Evolutionary conservation across 768 basidiomycete genomes (phyloP).

Genomic region (Stropharia rugosoannulata): DNA sequence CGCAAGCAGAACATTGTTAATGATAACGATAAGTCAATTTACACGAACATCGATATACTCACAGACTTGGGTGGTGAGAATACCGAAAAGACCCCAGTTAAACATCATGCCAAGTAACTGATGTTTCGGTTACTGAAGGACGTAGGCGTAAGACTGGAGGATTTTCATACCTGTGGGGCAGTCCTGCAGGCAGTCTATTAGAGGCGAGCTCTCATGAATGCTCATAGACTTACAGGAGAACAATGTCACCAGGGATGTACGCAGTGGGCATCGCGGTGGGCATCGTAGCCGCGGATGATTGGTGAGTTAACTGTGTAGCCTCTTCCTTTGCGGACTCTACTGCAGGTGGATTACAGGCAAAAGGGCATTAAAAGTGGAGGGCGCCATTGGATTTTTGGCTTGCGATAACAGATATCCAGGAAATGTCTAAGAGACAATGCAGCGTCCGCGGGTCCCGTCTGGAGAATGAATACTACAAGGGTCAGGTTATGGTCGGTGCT

Average conservation of each 20-base stretch:
- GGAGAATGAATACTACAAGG: no score
- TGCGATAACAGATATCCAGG: no score
- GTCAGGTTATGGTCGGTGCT: no score
- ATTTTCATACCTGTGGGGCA: neutral
- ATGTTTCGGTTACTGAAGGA: neutral
- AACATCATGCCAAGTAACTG: conserved; percentile 3
- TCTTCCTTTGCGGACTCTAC: no score
- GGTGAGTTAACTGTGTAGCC: no score
- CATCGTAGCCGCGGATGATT: no score
- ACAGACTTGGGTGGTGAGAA: conserved; percentile 2
- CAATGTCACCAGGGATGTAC: neutral
- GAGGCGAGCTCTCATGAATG: neutral
- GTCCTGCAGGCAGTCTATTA: neutral
- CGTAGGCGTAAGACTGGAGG: neutral
- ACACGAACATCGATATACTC: neutral
- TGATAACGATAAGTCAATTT: neutral
- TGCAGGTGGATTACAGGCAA: no score
- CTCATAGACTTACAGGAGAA: neutral
- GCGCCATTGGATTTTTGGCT: no score
- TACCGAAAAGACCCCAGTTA: conserved; percentile 1
- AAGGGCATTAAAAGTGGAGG: no score
- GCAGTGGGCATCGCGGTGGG: neutral
- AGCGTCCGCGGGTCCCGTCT: no score
- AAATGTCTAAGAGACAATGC: no score
- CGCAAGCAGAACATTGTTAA: neutral